Evolutionary conservation across 176 grass and related monocot genomes (phyloP), one percentile per base, ranked within the genome.

Genomic region (Lolium rigidum): DNA sequence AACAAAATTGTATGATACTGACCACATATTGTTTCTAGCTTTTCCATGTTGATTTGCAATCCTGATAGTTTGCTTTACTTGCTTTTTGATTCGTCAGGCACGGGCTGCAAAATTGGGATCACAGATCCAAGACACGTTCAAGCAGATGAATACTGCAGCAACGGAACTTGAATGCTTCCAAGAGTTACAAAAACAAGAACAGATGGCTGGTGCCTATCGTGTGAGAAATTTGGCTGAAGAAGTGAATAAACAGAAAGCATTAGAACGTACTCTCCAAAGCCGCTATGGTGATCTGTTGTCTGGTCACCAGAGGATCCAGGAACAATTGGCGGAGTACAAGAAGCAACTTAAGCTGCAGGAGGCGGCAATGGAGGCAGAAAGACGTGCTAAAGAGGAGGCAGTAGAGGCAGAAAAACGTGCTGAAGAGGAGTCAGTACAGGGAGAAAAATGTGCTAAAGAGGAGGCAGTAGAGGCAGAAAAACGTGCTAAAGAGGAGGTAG

Each of bases 111-210:
- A 98, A 73, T 68, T 98, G 38, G 94, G 88, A 84, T 92, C 86
- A 43, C 93, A 95, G 68, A 85, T 91, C 61, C 93, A 98, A 56
- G 91, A 89, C 39, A 94, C 94, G 35, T 94, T 88, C 79, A 94
- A 98, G 86, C 93, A 98, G 76, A 92, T 95, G 90, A 76, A 92
- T 78, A 98, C 90, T 54, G 79, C 92, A 77, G 87, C 90, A 65
- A 96, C 92, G 13, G 97, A 98, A 84, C 75, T 94, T 49, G 90
- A 93, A 59, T 98, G 97, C 92, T 98, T 98, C 70, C 85, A 94
- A 85, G 93, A 84, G 70, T 80, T 98, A 37, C 92, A 96, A 70
- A 98, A 98, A 73, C 97, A 98, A 83, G 97, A 98, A 85, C 74
- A 84, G 4, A 77, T 95, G 56, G 94, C 97, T 62, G 90, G 92